Percentiles rank a stretch among this genome's conserved stretches.
Evolutionary conservation across 768 basidiomycete species (phyloP).

Genomic region (Lentinula boryana): DNA sequence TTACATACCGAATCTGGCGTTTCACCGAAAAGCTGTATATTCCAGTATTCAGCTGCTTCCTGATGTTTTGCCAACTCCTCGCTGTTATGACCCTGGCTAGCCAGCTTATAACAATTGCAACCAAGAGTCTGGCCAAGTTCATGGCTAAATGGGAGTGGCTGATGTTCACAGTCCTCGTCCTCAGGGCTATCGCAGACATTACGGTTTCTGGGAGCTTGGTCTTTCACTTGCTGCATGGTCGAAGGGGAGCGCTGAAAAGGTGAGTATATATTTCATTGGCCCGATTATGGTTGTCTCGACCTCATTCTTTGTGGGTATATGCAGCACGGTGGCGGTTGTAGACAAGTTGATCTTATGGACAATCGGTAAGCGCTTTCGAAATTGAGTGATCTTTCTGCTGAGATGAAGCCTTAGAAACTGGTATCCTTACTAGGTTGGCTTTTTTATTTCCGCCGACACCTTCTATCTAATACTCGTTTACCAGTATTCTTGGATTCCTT

Average conservation of each 20-base stretch:
- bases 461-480: too few relatives aligned
- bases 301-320: neutral
- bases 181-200: too few relatives aligned
- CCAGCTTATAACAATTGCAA: neutral
- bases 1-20: neutral
- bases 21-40: neutral
- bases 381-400: neutral
- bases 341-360: neutral
- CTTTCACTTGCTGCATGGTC: too few relatives aligned
- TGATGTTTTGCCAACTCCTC: neutral
- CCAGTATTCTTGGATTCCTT: too few relatives aligned
- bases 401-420: neutral
- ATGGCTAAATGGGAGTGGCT: neutral
- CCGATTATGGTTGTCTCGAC: neutral
- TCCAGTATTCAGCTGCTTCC: neutral
- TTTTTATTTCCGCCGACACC: too few relatives aligned
- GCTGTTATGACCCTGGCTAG: neutral
- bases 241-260: neutral
- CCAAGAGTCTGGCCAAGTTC: neutral
- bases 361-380: neutral
- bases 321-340: neutral
- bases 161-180: too few relatives aligned
- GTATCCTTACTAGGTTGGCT: neutral
- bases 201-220: too few relatives aligned
- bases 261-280: neutral